phyloP scores from a whole-genome alignment of 1,139 yeast genomes.

The Saccharomyces pastorianus region DNA sequence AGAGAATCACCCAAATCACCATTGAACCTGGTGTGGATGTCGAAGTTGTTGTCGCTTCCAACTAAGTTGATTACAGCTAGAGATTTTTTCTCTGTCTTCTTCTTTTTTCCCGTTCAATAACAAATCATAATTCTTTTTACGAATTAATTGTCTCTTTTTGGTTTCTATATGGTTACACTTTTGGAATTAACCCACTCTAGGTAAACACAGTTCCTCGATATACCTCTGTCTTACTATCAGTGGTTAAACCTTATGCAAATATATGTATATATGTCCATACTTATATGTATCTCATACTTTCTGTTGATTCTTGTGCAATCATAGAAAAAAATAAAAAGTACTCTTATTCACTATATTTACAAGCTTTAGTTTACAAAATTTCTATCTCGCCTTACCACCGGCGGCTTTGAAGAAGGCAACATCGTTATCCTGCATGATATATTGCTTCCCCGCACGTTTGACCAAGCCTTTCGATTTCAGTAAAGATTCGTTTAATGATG shows the following conservation, averaged over 20 bases:
- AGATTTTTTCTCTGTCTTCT: slow-evolving; percentile 1
- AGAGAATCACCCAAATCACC: slow-evolving; percentile 92
- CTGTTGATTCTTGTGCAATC: slow-evolving; percentile 1
- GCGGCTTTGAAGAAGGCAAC: slow-evolving; percentile 52
- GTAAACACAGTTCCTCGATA: slow-evolving; percentile 31
- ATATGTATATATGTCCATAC: background rate
- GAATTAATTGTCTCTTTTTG: slow-evolving; percentile 1
- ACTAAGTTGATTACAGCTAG: slow-evolving; percentile 14
- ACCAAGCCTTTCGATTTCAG: slow-evolving; percentile 45
- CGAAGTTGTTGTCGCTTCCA: slow-evolving; percentile 42
- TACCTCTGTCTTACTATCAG: slow-evolving; percentile 36
- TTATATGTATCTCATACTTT: slow-evolving; percentile 1
- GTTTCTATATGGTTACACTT: background rate
- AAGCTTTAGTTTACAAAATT: slow-evolving; percentile 2
- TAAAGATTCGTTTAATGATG: slow-evolving; percentile 30
- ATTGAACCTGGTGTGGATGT: slow-evolving; percentile 72
- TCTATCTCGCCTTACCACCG: slow-evolving; percentile 34
- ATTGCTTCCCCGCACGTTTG: slow-evolving; percentile 60
- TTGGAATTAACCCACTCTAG: slow-evolving; percentile 31
- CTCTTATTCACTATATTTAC: slow-evolving; percentile 4
- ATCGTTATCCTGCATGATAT: slow-evolving; percentile 72
- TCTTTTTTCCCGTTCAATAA: slow-evolving; percentile 1
- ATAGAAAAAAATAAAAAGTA: background rate
- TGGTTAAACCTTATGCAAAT: slow-evolving; percentile 16
- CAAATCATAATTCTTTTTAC: slow-evolving; percentile 1